Evolutionary conservation across 805 yeast species (phyloP), one percentile per base, ranked within the genome.

Genomic region (Lachancea waltii): DNA sequence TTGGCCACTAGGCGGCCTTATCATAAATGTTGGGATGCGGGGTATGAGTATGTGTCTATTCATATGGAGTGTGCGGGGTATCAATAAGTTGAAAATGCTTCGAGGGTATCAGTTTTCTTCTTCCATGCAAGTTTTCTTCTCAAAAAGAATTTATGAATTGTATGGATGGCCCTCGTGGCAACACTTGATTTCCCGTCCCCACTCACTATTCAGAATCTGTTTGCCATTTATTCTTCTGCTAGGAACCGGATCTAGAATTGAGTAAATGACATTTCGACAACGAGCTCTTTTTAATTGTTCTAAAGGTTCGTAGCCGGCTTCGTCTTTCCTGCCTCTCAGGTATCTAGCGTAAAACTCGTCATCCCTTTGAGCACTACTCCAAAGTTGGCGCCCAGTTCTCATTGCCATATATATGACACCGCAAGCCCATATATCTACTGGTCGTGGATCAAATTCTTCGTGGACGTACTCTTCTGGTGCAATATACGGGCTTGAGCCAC

Each of bases 391-490:
- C 3, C 97, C 98, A 0, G 96, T 85, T 51, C 97, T 69, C 90
- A 86, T 81, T 5, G 95, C 94, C 85, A 86, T 81, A 56, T 83
- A 86, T 24, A 86, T 85, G 8, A 86, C 90, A 35, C 95, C 95
- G 65, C 95, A 85, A 0, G 95, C 79, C 96, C 96, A 86, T 25
- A 85, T 77, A 63, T 86, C 95, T 5, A 83, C 82, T 24, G 82
- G 72, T 40, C 95, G 63, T 2, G 94, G 83, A 61, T 86, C 95
- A 60, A 84, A 86, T 51, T 76, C 78, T 27, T 71, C 64, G 2
- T 72, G 67, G 36, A 54, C 46, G 58, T 78, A 82, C 48, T 82
- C 92, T 61, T 86, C 96, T 0, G 96, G 95, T 0, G 95, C 94
- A 53, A 87, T 84, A 58, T 86, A 86, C 2, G 95, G 95, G 6